A percentile compares a stretch with the other conserved stretches of the same genome.
Evolutionary conservation across 768 basidiomycete genomes (phyloP).

Genomic region (Amanita polypyramis): DNA sequence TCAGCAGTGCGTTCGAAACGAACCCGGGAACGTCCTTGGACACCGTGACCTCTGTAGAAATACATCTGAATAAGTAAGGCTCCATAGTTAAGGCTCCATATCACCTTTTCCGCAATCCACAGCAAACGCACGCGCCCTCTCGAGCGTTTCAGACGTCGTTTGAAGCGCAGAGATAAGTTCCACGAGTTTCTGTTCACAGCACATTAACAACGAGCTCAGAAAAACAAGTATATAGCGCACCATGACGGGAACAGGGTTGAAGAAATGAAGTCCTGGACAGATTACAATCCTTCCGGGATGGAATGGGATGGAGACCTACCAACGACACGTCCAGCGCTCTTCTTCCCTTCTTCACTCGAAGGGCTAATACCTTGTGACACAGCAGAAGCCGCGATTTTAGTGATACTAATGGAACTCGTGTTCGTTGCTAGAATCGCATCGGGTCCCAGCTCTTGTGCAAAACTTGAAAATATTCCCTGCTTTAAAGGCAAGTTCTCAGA

Average conservation of each 20-base stretch:
- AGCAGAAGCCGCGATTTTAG: constrained; percentile 82
- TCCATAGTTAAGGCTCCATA: constrained; percentile 5
- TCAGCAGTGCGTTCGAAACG: constrained; percentile 89
- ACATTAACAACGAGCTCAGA: neutral
- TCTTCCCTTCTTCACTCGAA: constrained; percentile 53
- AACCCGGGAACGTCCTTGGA: constrained; percentile 92
- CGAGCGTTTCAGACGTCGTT: constrained; percentile 69
- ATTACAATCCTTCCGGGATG: neutral
- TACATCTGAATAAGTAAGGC: neutral
- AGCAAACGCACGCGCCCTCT: constrained; percentile 73
- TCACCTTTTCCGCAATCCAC: constrained; percentile 83
- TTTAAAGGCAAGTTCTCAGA: constrained; percentile 80
- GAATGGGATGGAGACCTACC: constrained; percentile 32
- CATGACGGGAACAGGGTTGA: constrained; percentile 97
- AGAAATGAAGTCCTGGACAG: constrained; percentile 76
- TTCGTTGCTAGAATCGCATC: constrained; percentile 83
- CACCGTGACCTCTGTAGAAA: constrained; percentile 67
- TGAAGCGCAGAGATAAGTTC: constrained; percentile 91
- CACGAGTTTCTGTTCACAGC: constrained; percentile 63
- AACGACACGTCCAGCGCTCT: constrained; percentile 66
- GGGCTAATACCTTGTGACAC: constrained; percentile 46
- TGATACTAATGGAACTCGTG: constrained; percentile 90
- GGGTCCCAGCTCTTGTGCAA: constrained; percentile 59
- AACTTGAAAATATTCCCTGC: constrained; percentile 58
- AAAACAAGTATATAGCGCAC: constrained; percentile 27